Evolutionary conservation across 352 stramenopile genomes (phyloP), one percentile per base, ranked within the genome.

Genomic region (Globisporangium uncinulatum): DNA sequence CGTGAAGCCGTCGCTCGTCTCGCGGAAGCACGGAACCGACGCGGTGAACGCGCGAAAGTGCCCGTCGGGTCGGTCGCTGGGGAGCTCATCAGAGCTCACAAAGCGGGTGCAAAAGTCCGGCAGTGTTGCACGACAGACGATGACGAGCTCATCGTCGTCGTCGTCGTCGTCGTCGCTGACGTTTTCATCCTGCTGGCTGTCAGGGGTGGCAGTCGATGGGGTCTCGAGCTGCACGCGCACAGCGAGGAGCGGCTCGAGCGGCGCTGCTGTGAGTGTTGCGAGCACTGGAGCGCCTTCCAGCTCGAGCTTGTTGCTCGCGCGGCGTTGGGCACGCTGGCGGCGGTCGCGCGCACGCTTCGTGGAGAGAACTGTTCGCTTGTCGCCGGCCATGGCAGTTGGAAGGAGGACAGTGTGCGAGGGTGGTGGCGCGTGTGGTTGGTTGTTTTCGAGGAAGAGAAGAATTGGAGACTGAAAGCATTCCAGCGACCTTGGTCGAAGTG

Each of bases 81-180:
- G 11, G 11, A 41, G 31, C 29, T 20, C 14, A 17, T 53, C 51
- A 10, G 56, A 2, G 9, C 67, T 61, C 24, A 79, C 52, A 54
- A 87, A 91, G n/a, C 73, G 49, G 8, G 73, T 80, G 65, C 83
- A 93, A 51, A 89, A 85, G 63, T 87, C 74, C 9, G 71, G 69
- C 54, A 69, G 65, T 13, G 70, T 74, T 24, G 76, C 69, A 19
- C 62, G 73, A 17, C 79, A 81, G 21, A 93, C 76, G 50, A 93
- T 71, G 19, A 91, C 83, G 17, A 93, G 56, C 34, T 83, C 75
- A 21, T 80, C 67, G 15, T 92, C 77, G 3, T 86, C 61, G 10
- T 70, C 65, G 10, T 79, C 58, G 3, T 69, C 48, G 7, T 63
- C 61, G 10, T 76, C 62, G 14, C 56, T 52, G 9, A 73, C 24